Evolutionary conservation across 2,329 filamentous ascomycete genomes (phyloP), one percentile per base, ranked within the genome.

Genomic region (Orbilia quercus): DNA sequence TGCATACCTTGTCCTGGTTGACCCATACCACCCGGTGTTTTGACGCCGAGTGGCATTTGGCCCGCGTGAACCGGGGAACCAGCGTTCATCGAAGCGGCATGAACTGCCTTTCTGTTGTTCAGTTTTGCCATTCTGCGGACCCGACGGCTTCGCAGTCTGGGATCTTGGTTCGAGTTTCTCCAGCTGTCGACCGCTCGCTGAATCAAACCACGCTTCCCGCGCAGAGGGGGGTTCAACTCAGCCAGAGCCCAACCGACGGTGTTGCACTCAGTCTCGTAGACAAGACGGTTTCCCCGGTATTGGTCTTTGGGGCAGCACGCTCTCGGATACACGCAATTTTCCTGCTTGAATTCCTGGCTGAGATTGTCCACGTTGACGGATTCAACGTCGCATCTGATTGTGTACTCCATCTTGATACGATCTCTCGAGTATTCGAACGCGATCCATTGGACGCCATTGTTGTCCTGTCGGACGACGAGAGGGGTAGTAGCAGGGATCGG

Each of bases 191-290:
- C 95, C 1, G 95, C 95, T 76, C 95, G 87, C 83, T 99, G 95
- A 77, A 99, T 99, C 72, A 99, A 85, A 6, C 95, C 95, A 77
- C 95, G 88, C 85, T 98, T 98, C 77, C 94, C 94, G 75, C 94
- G 88, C 71, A 98, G 85, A 67, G 91, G 90, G 6, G 92, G 89
- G 81, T 99, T 99, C 60, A 99, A 83, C 79, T 98, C 90, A 1
- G 95, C 95, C 76, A 99, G 83, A 11, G 94, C 94, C 95, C 95
- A 99, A n/a, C 95, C 95, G n/a, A 99, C 95, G 0, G 92, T 92
- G 82, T 99, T 99, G 85, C 95, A 99, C 82, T 99, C 95, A 14
- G 92, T 97, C 84, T 99, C 95, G 81, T 99, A 99, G 77, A 95
- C 91, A 77, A 97, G 83, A 14, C 95, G 90, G 81, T 99, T 99